Evolutionary conservation across 2,329 filamentous ascomycete genomes (phyloP).

Genomic region (Lecanicillium sp.): DNA sequence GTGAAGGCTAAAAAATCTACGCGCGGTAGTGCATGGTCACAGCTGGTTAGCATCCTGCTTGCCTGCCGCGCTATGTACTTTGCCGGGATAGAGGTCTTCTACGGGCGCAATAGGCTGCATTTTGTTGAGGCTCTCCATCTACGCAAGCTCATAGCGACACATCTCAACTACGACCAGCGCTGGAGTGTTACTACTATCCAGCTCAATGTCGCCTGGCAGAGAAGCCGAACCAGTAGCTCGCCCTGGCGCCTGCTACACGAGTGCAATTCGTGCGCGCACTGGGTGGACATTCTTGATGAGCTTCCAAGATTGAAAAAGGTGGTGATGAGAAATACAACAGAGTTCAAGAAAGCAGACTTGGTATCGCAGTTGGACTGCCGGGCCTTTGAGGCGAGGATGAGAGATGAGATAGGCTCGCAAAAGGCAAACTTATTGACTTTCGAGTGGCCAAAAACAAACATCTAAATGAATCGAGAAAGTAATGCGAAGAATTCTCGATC

Average conservation of each 20-base stretch:
- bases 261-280: background rate
- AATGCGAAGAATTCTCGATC: background rate
- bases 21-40: background rate
- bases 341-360: background rate
- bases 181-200: background rate
- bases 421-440: background rate
- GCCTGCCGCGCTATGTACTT: constrained; percentile 11
- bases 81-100: constrained; percentile 7
- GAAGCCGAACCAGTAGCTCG: background rate
- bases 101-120: background rate
- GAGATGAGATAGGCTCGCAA: background rate
- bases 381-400: background rate
- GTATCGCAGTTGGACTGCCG: background rate
- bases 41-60: constrained; percentile 8
- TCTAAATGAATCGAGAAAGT: too few relatives aligned
- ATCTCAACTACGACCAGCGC: constrained; percentile 5
- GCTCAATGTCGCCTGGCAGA: background rate
- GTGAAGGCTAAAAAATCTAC: background rate
- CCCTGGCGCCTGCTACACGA: constrained; percentile 6
- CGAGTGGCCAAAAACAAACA: too few relatives aligned
- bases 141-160: background rate
- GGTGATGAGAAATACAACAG: background rate
- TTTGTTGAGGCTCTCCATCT: constrained; percentile 9
- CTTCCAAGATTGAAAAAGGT: background rate
- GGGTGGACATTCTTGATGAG: constrained; percentile 2